Evolutionary conservation across 1,139 yeast species (phyloP), one percentile per base, ranked within the genome.

Genomic region (Magnusiomyces paraingens): DNA sequence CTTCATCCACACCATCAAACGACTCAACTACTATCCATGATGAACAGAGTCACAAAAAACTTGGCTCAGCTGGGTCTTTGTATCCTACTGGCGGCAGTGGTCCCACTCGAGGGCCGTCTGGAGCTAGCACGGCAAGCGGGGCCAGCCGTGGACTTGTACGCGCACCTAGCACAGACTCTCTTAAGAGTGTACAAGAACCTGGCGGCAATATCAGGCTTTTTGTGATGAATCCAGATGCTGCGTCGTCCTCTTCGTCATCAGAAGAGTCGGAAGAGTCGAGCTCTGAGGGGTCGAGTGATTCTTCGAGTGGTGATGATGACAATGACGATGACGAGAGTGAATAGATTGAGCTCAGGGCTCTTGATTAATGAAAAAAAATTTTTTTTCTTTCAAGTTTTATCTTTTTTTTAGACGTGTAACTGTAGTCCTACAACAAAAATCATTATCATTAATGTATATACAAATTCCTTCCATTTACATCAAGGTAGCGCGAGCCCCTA

Each of bases 401-500:
- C n/a, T n/a, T n/a, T n/a, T n/a, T n/a, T n/a, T n/a, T n/a, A n/a
- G n/a, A n/a, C n/a, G n/a, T n/a, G n/a, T n/a, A n/a, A n/a, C n/a
- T n/a, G n/a, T n/a, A n/a, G n/a, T n/a, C n/a, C n/a, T n/a, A n/a
- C n/a, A n/a, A n/a, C n/a, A n/a, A n/a, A n/a, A n/a, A n/a, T n/a
- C n/a, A n/a, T n/a, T n/a, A n/a, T n/a, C n/a, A n/a, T n/a, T n/a
- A n/a, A n/a, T n/a, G n/a, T n/a, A n/a, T n/a, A n/a, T n/a, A n/a
- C n/a, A n/a, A n/a, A n/a, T 26, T 26, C 32, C 8, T 26, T 26
- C 14, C 11, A 45, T 22, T 68, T 66, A 86, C 84, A 83, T 83
- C 52, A 86, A 70, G 0, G 91, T 84, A 2, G 88, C 80, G 55
- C 97, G 74, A 1, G 91, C 96, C 1, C 98, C 98, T 32, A 90